Base-by-base conservation (phyloP, 345 rosid species). In the Dovyalis caffra region DNA sequence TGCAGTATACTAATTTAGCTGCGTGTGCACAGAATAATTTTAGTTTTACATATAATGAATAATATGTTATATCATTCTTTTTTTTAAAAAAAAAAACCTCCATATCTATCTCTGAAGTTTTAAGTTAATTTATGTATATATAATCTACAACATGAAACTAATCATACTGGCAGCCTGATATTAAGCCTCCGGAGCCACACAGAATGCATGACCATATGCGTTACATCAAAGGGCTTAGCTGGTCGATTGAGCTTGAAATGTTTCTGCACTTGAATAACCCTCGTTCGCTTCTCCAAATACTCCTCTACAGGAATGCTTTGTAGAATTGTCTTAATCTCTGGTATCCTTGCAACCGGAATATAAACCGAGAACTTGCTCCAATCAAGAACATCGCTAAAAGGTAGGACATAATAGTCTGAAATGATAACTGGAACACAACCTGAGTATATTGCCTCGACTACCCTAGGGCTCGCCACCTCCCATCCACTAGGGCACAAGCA, bases 401-500 rank as follows among this genome's bases (percentile, higher is more conserved):
- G 90, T 15, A 87, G 68, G 2, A 77, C 61, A 58, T 88, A 88
- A 51, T 87, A 70, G 8, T 80, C 82, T 0, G 87, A 85, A 43
- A 90, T 83, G 8, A 86, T 68, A 8, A 90, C 86, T 0, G 90
- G 88, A 23, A 88, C 82, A 29, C 90, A 88, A 0, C 88, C 86
- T 4, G 79, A 73, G 25, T 78, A 76, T 8, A 90, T 81, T 21
- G 91, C 84, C 40, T 82, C 85, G 3, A 85, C 85, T 31, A 84
- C 76, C 73, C 89, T 80, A 0, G 88, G 90, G 53, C 90, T 88
- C 25, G 94, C 92, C 12, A 88, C 90, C 60, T 90, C 91, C 33
- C 74, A 85, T 69, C 91, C 89, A 75, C 90, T 90, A 5, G 91
- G 94, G 71, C 89, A 88, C 76, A 88, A 73, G 74, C 93, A 92